phyloP scores from a whole-genome alignment of 768 basidiomycete genomes.

The Leccinellum rugosiceps region DNA sequence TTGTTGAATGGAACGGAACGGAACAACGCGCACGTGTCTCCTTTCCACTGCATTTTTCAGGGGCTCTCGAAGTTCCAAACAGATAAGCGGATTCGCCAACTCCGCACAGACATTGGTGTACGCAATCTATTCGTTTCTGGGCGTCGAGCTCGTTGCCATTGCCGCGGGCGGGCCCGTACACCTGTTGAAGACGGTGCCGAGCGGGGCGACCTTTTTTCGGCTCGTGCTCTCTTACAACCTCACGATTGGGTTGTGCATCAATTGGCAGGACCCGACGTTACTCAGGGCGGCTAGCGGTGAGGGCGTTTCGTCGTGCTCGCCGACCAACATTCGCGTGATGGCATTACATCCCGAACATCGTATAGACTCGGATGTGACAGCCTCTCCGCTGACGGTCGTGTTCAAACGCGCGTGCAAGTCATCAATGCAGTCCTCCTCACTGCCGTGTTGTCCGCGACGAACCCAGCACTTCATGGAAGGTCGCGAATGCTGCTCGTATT shows the following conservation, averaged over 20 bases:
- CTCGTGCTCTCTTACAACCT: slow-evolving; percentile 65
- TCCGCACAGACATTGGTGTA: slow-evolving; percentile 62
- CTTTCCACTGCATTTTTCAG: slow-evolving; percentile 27
- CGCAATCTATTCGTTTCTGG: slow-evolving; percentile 68
- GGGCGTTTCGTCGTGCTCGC: background rate
- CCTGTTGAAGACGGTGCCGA: slow-evolving; percentile 60
- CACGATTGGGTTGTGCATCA: slow-evolving; percentile 65
- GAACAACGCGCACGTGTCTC: background rate
- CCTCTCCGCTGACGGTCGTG: slow-evolving; percentile 62
- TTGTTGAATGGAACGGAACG: background rate
- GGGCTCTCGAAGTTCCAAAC: slow-evolving; percentile 48
- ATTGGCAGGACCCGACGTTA: slow-evolving; percentile 53
- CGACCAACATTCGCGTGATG: background rate
- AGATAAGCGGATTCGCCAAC: slow-evolving; percentile 48
- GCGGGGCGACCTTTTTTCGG: slow-evolving; percentile 64
- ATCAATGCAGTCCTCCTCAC: slow-evolving; percentile 68
- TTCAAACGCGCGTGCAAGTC: slow-evolving; percentile 56
- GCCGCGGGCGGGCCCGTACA: slow-evolving; percentile 69
- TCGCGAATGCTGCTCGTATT: slow-evolving; percentile 59
- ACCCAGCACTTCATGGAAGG: slow-evolving; percentile 64
- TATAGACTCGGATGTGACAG: slow-evolving; percentile 47
- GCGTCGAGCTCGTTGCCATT: slow-evolving; percentile 67
- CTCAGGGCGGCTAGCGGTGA: slow-evolving; percentile 44
- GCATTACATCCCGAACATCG: background rate
- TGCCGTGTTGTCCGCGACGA: slow-evolving; percentile 61